These are phyloP conservation scores for Diaporthe citrichinensis DNA, from an alignment of 2,329 filamentous ascomycete species.

Conservation along the genomic window DNA sequence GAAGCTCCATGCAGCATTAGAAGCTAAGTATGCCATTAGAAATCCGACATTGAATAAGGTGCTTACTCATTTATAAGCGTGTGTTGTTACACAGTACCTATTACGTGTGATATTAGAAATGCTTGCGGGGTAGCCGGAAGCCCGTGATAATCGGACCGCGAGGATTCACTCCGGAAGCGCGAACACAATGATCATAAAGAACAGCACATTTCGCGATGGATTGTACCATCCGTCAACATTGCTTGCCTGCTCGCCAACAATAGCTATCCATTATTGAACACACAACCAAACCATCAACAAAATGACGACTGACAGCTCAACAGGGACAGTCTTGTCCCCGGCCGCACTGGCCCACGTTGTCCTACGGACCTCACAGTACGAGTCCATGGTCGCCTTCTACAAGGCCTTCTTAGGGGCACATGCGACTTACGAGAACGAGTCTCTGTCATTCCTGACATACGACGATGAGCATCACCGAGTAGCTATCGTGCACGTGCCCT, in stretches of 20 bases:
- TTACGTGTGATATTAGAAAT: background rate
- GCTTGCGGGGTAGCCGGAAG: background rate
- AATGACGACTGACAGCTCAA: background rate
- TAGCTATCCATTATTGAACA: background rate
- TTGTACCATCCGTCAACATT: background rate
- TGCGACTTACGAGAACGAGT: constrained; percentile 46
- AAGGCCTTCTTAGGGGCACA: constrained; percentile 53
- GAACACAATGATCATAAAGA: background rate
- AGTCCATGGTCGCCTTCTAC: constrained; percentile 54
- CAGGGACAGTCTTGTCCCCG: constrained; percentile 26
- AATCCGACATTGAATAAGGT: background rate
- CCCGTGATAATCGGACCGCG: background rate
- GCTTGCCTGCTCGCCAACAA: no score
- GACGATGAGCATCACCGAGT: constrained; percentile 64
- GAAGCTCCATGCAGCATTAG: no score
- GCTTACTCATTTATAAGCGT: background rate
- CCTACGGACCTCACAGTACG: constrained; percentile 35
- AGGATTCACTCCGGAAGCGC: background rate
- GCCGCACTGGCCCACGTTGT: constrained; percentile 37
- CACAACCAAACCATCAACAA: background rate
- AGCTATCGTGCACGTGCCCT: constrained; percentile 52
- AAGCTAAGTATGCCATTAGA: background rate
- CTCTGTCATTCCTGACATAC: constrained; percentile 56
- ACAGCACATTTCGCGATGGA: background rate
- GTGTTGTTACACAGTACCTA: background rate